Evolutionary conservation across 2,329 filamentous ascomycete species (phyloP).

Genomic region (Scopulariopsis brevicaulis): DNA sequence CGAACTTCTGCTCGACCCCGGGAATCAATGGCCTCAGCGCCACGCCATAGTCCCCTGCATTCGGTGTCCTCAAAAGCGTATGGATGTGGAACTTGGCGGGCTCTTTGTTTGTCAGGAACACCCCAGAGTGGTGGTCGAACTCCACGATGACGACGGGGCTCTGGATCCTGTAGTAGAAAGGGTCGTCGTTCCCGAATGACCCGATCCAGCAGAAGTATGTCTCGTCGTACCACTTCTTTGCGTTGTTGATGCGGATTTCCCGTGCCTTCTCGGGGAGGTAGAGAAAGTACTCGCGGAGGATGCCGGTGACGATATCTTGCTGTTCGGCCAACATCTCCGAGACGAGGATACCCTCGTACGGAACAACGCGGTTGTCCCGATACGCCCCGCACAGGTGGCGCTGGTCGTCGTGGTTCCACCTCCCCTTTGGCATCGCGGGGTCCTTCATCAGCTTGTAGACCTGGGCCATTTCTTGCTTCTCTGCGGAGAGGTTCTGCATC

Average conservation of each 20-base stretch:
- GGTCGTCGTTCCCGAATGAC: constrained; percentile 50
- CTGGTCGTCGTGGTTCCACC: constrained; percentile 76
- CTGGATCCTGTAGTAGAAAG: constrained; percentile 71
- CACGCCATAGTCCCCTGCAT: constrained; percentile 65
- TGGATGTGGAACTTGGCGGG: constrained; percentile 74
- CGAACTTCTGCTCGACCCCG: constrained; percentile 23
- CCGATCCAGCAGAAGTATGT: constrained; percentile 78
- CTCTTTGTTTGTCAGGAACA: constrained; percentile 62
- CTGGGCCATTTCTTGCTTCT: constrained; percentile 37
- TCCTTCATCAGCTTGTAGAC: constrained; percentile 51
- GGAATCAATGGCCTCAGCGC: constrained; percentile 28
- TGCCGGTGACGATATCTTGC: constrained; percentile 40
- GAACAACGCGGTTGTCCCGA: constrained; percentile 66
- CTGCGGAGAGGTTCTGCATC: constrained; percentile 49
- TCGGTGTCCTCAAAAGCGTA: constrained; percentile 60
- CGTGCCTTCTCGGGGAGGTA: constrained; percentile 52
- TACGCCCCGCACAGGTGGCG: constrained; percentile 69
- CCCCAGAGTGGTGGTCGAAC: constrained; percentile 71
- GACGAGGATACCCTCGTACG: constrained; percentile 57
- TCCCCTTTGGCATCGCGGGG: constrained; percentile 51
- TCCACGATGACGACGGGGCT: constrained; percentile 64
- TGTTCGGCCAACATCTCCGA: constrained; percentile 34
- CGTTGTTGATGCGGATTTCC: constrained; percentile 38
- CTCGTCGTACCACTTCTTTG: constrained; percentile 47
- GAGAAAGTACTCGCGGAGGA: constrained; percentile 53